A percentile compares a stretch with the other conserved stretches of the same genome.
Evolutionary conservation across 768 basidiomycete genomes (phyloP).

Genomic region (Podaxis pistillaris): DNA sequence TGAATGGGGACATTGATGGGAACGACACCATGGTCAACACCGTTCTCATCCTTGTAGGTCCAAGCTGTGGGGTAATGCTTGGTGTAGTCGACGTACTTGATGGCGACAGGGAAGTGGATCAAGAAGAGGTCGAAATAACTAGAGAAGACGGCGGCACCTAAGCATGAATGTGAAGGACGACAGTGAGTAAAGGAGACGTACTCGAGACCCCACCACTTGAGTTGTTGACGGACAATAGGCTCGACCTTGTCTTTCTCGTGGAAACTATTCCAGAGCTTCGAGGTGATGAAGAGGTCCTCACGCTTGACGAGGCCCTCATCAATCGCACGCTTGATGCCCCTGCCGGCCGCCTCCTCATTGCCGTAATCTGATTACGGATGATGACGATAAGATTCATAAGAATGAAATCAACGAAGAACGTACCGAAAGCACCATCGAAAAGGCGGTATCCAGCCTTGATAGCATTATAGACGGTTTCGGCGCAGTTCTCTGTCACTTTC

Average conservation of each 20-base stretch:
- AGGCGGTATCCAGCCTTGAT: conserved; percentile 87
- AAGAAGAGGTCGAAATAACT: conserved; percentile 77
- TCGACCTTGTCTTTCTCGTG: conserved; percentile 76
- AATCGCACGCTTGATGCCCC: conserved; percentile 77
- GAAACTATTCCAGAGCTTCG: conserved; percentile 92
- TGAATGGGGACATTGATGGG: conserved; percentile 68
- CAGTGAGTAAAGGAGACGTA: conserved; percentile 18
- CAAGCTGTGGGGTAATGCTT: conserved; percentile 84
- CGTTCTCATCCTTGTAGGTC: conserved; percentile 54
- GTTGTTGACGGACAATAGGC: conserved; percentile 43
- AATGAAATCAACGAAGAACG: conserved; percentile 4
- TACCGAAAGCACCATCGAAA: conserved; percentile 70
- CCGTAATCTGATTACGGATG: conserved; percentile 60
- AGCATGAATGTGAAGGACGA: not conserved
- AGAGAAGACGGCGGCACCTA: not conserved
- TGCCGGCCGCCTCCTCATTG: conserved; percentile 84
- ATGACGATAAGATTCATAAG: conserved; percentile 10
- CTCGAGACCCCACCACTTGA: conserved; percentile 79
- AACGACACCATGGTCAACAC: conserved; percentile 42
- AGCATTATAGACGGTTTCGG: conserved; percentile 78
- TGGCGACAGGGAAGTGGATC: conserved; percentile 83
- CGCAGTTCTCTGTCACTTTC: conserved; percentile 48
- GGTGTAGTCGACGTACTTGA: conserved; percentile 75
- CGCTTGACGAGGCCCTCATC: conserved; percentile 81
- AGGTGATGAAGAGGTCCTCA: conserved; percentile 86